Evolutionary conservation across 2,329 filamentous ascomycete species (phyloP).

Genomic region (Microascus cirrosus): DNA sequence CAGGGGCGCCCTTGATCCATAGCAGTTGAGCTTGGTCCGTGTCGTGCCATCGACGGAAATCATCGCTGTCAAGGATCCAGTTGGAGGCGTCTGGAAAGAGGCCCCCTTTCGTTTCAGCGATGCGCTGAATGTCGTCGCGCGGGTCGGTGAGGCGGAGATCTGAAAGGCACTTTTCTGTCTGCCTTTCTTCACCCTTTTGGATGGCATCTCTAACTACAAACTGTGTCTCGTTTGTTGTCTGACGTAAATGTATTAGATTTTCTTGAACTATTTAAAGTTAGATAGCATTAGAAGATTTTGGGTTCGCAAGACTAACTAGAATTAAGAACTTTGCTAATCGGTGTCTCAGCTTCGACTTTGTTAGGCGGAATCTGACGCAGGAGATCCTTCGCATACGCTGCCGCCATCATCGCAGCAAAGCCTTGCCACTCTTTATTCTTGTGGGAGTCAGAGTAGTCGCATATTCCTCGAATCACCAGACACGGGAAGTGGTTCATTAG

Average conservation of each 20-base stretch:
- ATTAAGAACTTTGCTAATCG: too few species aligned
- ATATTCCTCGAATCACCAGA: too few species aligned
- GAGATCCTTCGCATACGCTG: not conserved
- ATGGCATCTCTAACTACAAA: too few species aligned
- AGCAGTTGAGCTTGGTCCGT: constrained; percentile 13
- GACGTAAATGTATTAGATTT: not conserved
- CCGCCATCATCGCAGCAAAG: too few species aligned
- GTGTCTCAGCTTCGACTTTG: too few species aligned
- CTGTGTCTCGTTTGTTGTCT: not conserved
- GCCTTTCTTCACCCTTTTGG: not conserved
- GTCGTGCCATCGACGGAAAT: constrained; percentile 15
- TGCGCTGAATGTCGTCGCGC: constrained; percentile 18
- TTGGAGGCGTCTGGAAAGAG: constrained; percentile 16
- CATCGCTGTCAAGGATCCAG: constrained; percentile 17
- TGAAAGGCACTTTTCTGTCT: constrained; percentile 1
- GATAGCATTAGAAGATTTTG: too few species aligned
- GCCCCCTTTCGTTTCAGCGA: constrained; percentile 13
- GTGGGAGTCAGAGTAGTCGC: too few species aligned
- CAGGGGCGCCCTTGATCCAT: constrained; percentile 25
- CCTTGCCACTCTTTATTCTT: too few species aligned
- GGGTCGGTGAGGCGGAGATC: constrained; percentile 15
- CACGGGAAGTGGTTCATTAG: too few species aligned
- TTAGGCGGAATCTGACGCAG: not conserved
- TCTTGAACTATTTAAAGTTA: too few species aligned
- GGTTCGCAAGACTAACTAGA: too few species aligned